Evolutionary conservation across 306 rosid species (phyloP), one percentile per base, ranked within the genome.

Genomic region (Prunus campanulata): DNA sequence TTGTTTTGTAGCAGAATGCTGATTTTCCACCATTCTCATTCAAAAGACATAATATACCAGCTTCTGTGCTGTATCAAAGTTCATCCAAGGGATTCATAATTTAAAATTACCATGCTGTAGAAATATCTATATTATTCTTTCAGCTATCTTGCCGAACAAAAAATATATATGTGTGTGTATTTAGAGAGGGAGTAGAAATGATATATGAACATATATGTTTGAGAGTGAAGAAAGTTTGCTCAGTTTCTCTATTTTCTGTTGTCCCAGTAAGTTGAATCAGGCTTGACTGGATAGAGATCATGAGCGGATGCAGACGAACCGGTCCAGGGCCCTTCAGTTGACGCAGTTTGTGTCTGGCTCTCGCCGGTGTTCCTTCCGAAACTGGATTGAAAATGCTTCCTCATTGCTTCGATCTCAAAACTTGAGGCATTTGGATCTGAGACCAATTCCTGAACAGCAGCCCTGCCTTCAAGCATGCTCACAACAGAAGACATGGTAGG

Each of bases 271-370:
- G 39, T 32, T 32, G 39, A 32, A 32, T 32, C 39, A 32, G 6
- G 39, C 1, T 32, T 32, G 39, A 32, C 39, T 32, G 39, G 39
- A 32, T 32, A 32, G 39, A 32, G 1, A 32, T 32, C 39, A 32
- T 32, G 39, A 32, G 1, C 39, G 5, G 39, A 32, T 0, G 39
- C 0, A 32, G 39, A 32, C 65, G 83, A 39, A 71, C 66, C 66
- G 9, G 72, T 75, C 52, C 63, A 68, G 4, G 79, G 74, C 3
- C 71, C 74, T 12, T 78, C 84, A 3, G 25, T 44, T 55, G 83
- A 71, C 14, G 50, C 11, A 3, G 79, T 76, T 1, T 63, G 71
- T 51, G 59, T 71, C 56, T 62, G 82, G 52, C 51, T 52, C 27
- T 71, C 75, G n/a, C 51, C 6, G 27, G 0, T 16, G 20, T 9